Conservation (phyloP, 352 stramenopile species). For the Phytopythium ostracodes region DNA sequence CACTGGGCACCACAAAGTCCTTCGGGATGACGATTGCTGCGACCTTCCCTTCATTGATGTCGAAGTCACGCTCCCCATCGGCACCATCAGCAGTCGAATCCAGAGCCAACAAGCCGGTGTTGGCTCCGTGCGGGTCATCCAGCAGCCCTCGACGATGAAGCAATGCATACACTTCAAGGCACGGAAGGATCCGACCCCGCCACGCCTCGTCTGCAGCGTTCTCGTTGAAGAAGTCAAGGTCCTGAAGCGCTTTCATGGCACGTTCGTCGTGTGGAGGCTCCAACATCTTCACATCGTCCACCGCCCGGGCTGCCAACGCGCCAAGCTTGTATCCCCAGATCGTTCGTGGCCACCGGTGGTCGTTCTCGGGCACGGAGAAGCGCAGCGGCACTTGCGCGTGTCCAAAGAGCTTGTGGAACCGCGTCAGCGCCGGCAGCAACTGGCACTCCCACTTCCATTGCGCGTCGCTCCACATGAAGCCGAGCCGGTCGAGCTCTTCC, state of each 20-base stretch:
- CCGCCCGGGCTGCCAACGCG: constrained; percentile 29
- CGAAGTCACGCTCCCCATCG: background rate
- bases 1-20: constrained; percentile 54
- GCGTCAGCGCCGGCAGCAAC: constrained; percentile 59
- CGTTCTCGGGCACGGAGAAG: constrained; percentile 82
- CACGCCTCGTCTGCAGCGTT: constrained; percentile 26
- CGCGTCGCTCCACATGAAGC: constrained; percentile 66
- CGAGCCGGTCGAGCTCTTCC: constrained; percentile 41
- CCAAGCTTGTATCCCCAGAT: constrained; percentile 79
- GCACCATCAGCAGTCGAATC: background rate
- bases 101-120: background rate
- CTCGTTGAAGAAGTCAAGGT: constrained; percentile 38
- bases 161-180: constrained; percentile 31
- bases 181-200: constrained; percentile 31
- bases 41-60: background rate
- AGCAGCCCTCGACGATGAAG: constrained; percentile 7
- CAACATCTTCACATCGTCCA: constrained; percentile 28
- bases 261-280: constrained; percentile 9
- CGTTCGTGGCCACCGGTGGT: constrained; percentile 70
- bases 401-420: constrained; percentile 77
- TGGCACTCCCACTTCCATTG: constrained; percentile 66
- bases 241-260: constrained; percentile 27
- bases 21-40: constrained; percentile 30
- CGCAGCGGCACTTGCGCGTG: constrained; percentile 87
- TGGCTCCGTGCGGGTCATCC: background rate